phyloP scores from a whole-genome alignment of 2,329 filamentous ascomycete genomes.

The Colletotrichum eremochloae region DNA sequence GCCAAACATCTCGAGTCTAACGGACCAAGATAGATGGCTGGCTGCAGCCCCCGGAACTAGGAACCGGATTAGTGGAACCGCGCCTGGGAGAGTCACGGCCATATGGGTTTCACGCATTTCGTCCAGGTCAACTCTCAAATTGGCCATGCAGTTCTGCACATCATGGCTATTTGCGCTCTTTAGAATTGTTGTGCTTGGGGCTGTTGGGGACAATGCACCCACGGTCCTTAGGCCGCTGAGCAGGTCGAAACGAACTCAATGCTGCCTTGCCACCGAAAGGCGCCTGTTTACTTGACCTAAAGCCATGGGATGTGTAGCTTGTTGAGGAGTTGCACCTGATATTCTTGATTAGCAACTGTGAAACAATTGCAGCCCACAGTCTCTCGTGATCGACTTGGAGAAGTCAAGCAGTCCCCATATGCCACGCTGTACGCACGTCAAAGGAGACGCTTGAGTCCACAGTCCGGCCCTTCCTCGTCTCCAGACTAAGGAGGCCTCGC shows the following conservation, averaged over 20 bases:
- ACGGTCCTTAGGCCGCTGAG: not conserved
- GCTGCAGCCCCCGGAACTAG: constrained; percentile 26
- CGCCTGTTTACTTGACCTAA: not conserved
- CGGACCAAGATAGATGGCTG: constrained; percentile 19
- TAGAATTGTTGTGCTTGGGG: not conserved
- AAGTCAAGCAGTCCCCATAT: not conserved
- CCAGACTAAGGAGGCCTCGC: not conserved
- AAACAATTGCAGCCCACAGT: not conserved
- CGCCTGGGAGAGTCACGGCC: constrained; percentile 22
- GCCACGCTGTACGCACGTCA: constrained; percentile 31
- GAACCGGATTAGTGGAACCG: constrained; percentile 34
- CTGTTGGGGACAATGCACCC: not conserved
- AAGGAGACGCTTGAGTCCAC: constrained; percentile 25
- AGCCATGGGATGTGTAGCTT: not conserved
- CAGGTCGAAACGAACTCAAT: not conserved
- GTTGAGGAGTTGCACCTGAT: not conserved
- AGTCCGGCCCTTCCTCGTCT: constrained; percentile 12
- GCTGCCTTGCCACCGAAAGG: not conserved
- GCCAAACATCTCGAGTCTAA: constrained; percentile 21
- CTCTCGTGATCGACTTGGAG: not conserved
- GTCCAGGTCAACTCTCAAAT: not conserved
- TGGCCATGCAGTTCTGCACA: not conserved
- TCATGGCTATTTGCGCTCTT: not conserved
- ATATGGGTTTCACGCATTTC: not conserved
- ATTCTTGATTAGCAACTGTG: too few species aligned